Evolutionary conservation across 345 rosid genomes (phyloP), one percentile per base, ranked within the genome.

Genomic region (Cardamine chenopodiifolia): DNA sequence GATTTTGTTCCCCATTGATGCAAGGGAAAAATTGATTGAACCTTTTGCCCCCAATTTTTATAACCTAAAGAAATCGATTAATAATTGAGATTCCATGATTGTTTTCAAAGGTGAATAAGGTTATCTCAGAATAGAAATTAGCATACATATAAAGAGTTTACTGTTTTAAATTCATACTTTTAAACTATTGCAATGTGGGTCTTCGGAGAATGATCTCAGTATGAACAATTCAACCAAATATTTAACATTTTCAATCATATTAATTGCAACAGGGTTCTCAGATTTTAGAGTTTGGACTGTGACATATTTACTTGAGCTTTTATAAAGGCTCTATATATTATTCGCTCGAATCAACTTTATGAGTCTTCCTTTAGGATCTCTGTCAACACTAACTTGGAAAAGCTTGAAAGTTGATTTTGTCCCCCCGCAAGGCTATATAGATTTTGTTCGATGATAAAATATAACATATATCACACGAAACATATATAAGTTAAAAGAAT

Each of bases 1-100:
- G 80, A 76, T 76, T 76, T 69, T 35, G 71, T 76, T 69, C 75
- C 75, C 80, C 66, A 54, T 69, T 62, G 56, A 76, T 62, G 26
- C 75, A 76, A 44, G 63, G 23, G 39, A 32, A n/a, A 61, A 42
- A 44, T 32, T 61, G 58, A 76, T 62, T 62, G 59, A 76, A 62
- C 35, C 50, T 20, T 53, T 53, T 62, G 32, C 14, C 2, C 28
- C 32, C 29, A 17, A 45, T 19, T 76, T 68, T 61, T 62, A 53
- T 61, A 76, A 69, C 79, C 70, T 68, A 76, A 44, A 76, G 49
- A 62, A 76, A 69, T 69, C 49, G 49, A 60, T 61, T 17, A 52
- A 68, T 75, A 56, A 69, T 76, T 62, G 70, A 76, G 50, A 53
- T 76, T 61, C 40, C 75, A 76, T 76, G 64, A 42, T 69, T 69